Base-by-base conservation (phyloP, 345 rosid species). In the Clarkia xantiana region DNA sequence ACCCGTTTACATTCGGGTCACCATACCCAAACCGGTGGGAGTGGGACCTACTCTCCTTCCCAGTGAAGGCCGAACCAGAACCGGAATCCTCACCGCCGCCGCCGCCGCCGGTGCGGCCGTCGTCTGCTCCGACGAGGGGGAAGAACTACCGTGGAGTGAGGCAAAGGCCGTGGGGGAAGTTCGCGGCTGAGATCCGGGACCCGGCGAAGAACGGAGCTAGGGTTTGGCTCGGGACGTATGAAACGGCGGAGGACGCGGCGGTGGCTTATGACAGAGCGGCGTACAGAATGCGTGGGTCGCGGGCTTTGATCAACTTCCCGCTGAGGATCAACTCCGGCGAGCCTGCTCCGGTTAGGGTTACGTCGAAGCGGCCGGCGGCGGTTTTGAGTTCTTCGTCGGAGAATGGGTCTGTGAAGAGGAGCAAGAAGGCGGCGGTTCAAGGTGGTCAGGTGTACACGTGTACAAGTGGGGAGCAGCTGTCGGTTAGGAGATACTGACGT, bases 321-420 rank as follows among this genome's bases (percentile, higher is more conserved):
- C 58, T 60, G 9, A 39, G 53, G 45, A 53, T 53, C 7, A 53
- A 53, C 14, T 52, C 52, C 18, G 57, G 64, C 9, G 53, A 60
- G 63, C 95, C 97, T 3, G 91, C 81, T 40, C 97, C 97, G 20
- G 89, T 86, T 2, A 70, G 97, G 55, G 67, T 90, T 15, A 81
- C 75, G 14, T 68, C 83, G 9, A 90, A 83, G 70, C 66, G 97
- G 63, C 59, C 73, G 0, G 62, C 77, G 16, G 79, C 60, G 63
- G 58, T 38, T 17, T 52, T 50, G 7, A 18, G 71, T 1, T 55
- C 76, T 0, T 75, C 73, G 3, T 65, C 71, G 11, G 84, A 69
- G 0, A 73, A 49, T 25, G 80, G 66, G 45, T 59, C 76, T 16
- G 60, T 69, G 1, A 83, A 83, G 76, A 71, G 76, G 71, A 63